Evolutionary conservation across 2,329 filamentous ascomycete genomes (phyloP).

Genomic region (Colletotrichum shisoi): DNA sequence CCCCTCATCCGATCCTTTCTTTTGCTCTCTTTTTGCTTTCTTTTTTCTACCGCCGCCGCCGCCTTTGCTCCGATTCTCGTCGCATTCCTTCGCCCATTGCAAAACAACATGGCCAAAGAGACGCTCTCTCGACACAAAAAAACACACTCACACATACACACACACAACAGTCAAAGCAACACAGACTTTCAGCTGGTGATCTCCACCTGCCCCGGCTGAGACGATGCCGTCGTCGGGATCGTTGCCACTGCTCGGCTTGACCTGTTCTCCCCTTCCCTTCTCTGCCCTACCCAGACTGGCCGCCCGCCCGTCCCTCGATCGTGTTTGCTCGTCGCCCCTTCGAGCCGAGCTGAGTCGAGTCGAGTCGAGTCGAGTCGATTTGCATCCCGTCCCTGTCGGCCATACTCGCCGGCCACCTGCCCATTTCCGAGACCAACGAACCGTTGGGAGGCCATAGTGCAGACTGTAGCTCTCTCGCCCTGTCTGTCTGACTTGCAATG

Average conservation of each 20-base stretch:
- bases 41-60: neutral
- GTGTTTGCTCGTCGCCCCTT: conserved; percentile 19
- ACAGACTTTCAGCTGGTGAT: conserved; percentile 22
- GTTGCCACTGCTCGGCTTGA: conserved; percentile 17
- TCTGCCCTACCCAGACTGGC: neutral
- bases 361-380: conserved; percentile 16
- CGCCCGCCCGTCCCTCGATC: neutral
- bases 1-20: neutral
- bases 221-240: conserved; percentile 28
- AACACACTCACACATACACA: neutral
- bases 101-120: neutral
- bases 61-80: neutral
- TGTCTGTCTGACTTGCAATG: conserved; percentile 3
- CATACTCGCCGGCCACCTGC: neutral
- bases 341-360: neutral
- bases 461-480: neutral
- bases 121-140: neutral
- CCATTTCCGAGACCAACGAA: conserved; percentile 6
- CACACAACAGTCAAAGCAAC: conserved; percentile 6
- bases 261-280: neutral
- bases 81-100: conserved; percentile 5
- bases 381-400: conserved; percentile 11
- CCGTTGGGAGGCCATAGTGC: neutral
- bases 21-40: neutral
- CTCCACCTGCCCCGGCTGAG: conserved; percentile 19